Base-by-base conservation (phyloP, 257 asterid genomes). In the Salvia hispanica region DNA sequence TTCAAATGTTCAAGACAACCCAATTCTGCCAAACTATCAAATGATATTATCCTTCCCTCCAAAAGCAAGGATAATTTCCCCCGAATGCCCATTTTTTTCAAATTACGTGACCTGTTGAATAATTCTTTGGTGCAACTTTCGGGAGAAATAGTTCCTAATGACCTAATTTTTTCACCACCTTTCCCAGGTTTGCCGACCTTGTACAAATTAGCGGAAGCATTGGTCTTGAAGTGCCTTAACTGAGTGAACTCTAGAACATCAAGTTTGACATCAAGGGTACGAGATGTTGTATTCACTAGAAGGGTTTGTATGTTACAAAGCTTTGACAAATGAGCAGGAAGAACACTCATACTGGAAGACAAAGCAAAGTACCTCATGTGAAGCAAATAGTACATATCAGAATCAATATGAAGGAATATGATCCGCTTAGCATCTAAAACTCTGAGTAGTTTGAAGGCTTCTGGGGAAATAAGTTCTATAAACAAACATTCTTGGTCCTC, bases 1-100 rank as follows among this genome's bases (percentile, higher is more conserved):
- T 82, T 82, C 67, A 82, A 46, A 15, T 77, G 69, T 57, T 75
- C 81, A 1, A 77, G 84, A 33, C 7, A 43, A 0, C 21, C 58
- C 67, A 79, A 55, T 21, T 25, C 57, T 1, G 15, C 53, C 7
- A 82, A 31, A 51, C 64, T 65, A 14, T 71, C 77, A 16, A 79
- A 77, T 25, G 80, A 46, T 46, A 80, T 28, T 37, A 39, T 11
- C 36, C 55, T 37, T 51, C 31, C 88, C 88, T 9, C 80, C 74
- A 42, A n/a, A n/a, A n/a, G n/a, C n/a, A n/a, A n/a, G n/a, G n/a
- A n/a, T n/a, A n/a, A n/a, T n/a, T n/a, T n/a, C n/a, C n/a, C n/a
- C n/a, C n/a, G n/a, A n/a, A 80, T 59, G 0, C 88, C 79, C 67
- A 83, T 2, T 16, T 75, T 70, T 62, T 70, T 75, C 70, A 54